These are phyloP conservation scores for Candida lessepsii DNA, from an alignment of 805 yeast species.

Conservation along the genomic window DNA sequence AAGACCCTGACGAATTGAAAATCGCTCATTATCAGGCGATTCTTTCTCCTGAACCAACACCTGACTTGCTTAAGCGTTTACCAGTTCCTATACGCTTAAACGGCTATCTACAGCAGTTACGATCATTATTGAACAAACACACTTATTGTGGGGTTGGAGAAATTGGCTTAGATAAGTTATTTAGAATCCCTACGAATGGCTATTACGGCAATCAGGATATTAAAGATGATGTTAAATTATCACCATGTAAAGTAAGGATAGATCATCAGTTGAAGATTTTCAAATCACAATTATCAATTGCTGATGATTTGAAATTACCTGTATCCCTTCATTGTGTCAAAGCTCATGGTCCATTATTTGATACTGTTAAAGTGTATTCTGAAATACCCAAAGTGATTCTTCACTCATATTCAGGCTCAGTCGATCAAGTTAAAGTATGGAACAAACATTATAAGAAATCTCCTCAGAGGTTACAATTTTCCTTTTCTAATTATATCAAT, in stretches of 20 bases:
- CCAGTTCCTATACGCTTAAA: conserved; percentile 60
- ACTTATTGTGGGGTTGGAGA: conserved; percentile 69
- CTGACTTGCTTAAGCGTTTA: conserved; percentile 42
- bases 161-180: conserved; percentile 82
- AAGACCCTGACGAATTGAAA: conserved; percentile 28
- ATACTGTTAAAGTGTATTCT: conserved; percentile 28
- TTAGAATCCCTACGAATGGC: conserved; percentile 64
- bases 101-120: conserved; percentile 32
- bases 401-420: conserved; percentile 85
- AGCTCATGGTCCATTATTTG: conserved; percentile 63
- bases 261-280: conserved; percentile 66
- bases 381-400: conserved; percentile 50
- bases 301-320: conserved; percentile 46
- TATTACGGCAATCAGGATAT: conserved; percentile 40
- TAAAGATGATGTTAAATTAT: conserved; percentile 22
- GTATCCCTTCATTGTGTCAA: conserved; percentile 86
- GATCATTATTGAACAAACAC: conserved; percentile 15
- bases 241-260: conserved; percentile 53
- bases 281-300: conserved; percentile 50
- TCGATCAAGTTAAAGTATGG: conserved; percentile 60
- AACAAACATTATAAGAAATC: conserved; percentile 28
- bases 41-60: conserved; percentile 40
- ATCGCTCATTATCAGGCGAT: conserved; percentile 56
- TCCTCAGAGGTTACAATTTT: conserved; percentile 40
- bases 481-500: conserved; percentile 54